phyloP scores from a whole-genome alignment of 2,329 filamentous ascomycete species.

The Alternaria burnsii region DNA sequence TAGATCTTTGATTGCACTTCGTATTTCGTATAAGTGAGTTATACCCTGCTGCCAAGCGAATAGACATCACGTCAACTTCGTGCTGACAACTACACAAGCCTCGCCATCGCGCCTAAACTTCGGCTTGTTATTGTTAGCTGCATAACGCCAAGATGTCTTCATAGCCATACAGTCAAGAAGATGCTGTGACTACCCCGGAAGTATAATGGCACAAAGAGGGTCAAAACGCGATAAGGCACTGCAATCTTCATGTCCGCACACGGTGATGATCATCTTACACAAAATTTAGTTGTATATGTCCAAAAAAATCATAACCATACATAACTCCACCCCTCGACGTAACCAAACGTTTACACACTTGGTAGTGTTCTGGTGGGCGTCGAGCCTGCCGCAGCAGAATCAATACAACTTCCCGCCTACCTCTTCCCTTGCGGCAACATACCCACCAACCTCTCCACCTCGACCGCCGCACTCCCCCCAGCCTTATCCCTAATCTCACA shows the following conservation, averaged over 20 bases:
- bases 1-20: background rate
- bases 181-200: too few species aligned
- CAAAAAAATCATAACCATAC: background rate
- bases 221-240: background rate
- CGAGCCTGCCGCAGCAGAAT: too few species aligned
- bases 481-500: slow-evolving; percentile 77
- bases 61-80: background rate
- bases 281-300: background rate
- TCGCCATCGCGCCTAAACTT: background rate
- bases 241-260: background rate
- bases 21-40: background rate
- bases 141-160: background rate
- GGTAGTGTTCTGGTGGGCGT: too few species aligned
- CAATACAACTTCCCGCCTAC: background rate
- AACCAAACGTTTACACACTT: background rate
- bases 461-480: slow-evolving; percentile 72
- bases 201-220: too few species aligned
- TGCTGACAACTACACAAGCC: background rate
- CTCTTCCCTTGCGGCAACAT: slow-evolving; percentile 47
- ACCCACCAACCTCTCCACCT: slow-evolving; percentile 82
- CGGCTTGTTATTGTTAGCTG: background rate
- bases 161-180: background rate
- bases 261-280: background rate
- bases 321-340: too few species aligned
- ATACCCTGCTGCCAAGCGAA: background rate